Base-by-base conservation (phyloP, 805 yeast genomes). In the Allodekkera sacchari region DNA sequence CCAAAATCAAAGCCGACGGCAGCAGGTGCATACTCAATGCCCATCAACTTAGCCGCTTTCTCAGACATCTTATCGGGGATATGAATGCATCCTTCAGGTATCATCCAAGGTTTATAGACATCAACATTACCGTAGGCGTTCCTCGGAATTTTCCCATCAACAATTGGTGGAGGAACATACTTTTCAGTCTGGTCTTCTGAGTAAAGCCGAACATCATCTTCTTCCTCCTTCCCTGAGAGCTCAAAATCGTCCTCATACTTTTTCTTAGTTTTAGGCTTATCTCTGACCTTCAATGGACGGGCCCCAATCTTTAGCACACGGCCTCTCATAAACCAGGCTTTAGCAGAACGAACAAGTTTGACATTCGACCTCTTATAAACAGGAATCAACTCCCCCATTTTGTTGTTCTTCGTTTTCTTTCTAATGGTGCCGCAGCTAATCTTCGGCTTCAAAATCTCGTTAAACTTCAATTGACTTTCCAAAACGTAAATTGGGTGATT, bases 91-190 rank as follows among this genome's bases (percentile, higher is more conserved):
- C 89, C 88, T 12, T 59, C 65, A 0, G 98, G 98, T 2, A 89
- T 59, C 97, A 89, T 89, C 26, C 74, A 61, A 0, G 77, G 71
- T 1, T 69, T 70, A 54, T 82, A 89, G 2, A 87, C 55, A 45
- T 89, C 97, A 30, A 89, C 71, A 41, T 89, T 87, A 0, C 94
- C 94, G 51, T 63, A 89, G 2, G 77, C 76, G 50, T 85, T 85
- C 43, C 75, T 80, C 3, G 80, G 76, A 6, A 89, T 71, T 22
- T 60, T 59, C 0, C 95, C 95, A 45, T 79, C 66, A 0, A 55
- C 64, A 1, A 74, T 68, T 0, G 79, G 71, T 1, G 78, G 79
- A 1, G 97, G 88, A 1, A 59, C 56, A 45, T 68, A 87, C 6
- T 69, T 31, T 30, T 77, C 80, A 0, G 96, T 88, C 49, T 87